A percentile compares a stretch with the other conserved stretches of the same genome.
Evolutionary conservation across 2,329 filamentous ascomycete genomes (phyloP).

Genomic region (Talaromyces sp.): DNA sequence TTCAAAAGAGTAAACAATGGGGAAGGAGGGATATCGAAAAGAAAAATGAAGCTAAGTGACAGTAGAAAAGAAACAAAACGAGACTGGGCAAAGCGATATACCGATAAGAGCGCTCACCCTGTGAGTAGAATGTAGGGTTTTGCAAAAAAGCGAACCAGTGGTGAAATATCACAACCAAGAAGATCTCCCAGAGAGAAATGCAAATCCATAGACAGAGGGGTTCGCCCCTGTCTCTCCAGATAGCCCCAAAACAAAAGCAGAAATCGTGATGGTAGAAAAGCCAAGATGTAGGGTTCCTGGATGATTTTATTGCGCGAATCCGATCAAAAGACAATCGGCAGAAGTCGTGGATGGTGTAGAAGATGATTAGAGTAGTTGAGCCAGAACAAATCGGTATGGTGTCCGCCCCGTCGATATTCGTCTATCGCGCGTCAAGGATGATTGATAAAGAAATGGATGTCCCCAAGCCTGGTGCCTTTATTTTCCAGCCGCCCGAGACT

Average conservation of each 20-base stretch:
- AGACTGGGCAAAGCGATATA: constrained; percentile 15
- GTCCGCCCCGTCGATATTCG: not conserved
- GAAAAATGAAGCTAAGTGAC: constrained; percentile 16
- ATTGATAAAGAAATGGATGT: not conserved
- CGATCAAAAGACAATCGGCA: constrained; percentile 3
- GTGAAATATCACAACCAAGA: constrained; percentile 4
- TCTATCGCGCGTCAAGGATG: not conserved
- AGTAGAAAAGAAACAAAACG: constrained; percentile 15
- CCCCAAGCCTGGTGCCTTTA: not conserved
- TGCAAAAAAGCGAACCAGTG: constrained; percentile 9
- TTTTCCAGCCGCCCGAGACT: not conserved
- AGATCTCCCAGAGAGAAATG: constrained; percentile 3
- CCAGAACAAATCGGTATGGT: not conserved
- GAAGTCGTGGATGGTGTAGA: constrained; percentile 3
- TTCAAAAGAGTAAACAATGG: not conserved
- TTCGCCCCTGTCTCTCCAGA: constrained; percentile 3
- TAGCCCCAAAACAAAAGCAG: constrained; percentile 5
- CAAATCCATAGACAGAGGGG: not conserved
- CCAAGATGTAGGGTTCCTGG: constrained; percentile 2
- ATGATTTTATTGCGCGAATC: constrained; percentile 8
- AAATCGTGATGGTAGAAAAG: constrained; percentile 7
- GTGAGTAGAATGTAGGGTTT: constrained; percentile 13
- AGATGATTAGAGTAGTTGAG: constrained; percentile 11
- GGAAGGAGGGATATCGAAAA: constrained; percentile 14
- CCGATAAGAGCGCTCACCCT: constrained; percentile 15